Base-by-base conservation (phyloP, 2,329 filamentous ascomycete genomes). In the Alternaria triticina region DNA sequence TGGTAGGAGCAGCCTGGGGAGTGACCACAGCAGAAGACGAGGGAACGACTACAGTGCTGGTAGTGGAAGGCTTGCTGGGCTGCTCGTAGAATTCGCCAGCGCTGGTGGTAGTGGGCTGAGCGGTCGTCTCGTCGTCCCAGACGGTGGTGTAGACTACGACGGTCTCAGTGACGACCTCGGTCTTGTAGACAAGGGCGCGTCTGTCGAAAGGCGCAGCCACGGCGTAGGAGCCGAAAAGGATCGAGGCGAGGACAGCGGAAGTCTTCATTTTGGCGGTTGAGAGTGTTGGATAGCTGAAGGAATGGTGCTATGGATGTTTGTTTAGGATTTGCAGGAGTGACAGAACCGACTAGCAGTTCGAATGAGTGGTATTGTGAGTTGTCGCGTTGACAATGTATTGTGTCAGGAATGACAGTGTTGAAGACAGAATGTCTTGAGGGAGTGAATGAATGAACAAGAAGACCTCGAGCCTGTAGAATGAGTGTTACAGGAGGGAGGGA, bases 391-490 rank as follows among this genome's bases (percentile, higher is more conserved):
- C 65, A 65, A 70, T 65, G 62, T 49, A 55, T 74, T 70, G 59
- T 73, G 72, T 74, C 67, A 72, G 70, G 61, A 77, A 69, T 67
- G 77, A 77, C 70, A 67, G 73, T 43, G 73, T 43, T 51, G 40
- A 71, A 78, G 76, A 78, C 77, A 70, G 73, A 68, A 77, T 77
- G 76, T 78, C 77, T 58, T 49, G 68, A 72, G 69, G 64, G 68
- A 63, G 54, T 59, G 67, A 78, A 78, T 62, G 73, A 72, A 77
- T 69, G 70, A 65, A 68, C 57, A 72, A 71, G 60, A 76, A 78
- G 74, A 76, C 77, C 65, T 79, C 77, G 78, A 79, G 77, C 76
- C 76, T 79, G 76, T 77, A 79, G 65, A 78, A 61, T 46, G 61
- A 61, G 43, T 61, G 57, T 20, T 61, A 57, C 57, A 64, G 61